phyloP scores from a whole-genome alignment of 352 stramenopile genomes.

The Globisporangium irregulare region DNA sequence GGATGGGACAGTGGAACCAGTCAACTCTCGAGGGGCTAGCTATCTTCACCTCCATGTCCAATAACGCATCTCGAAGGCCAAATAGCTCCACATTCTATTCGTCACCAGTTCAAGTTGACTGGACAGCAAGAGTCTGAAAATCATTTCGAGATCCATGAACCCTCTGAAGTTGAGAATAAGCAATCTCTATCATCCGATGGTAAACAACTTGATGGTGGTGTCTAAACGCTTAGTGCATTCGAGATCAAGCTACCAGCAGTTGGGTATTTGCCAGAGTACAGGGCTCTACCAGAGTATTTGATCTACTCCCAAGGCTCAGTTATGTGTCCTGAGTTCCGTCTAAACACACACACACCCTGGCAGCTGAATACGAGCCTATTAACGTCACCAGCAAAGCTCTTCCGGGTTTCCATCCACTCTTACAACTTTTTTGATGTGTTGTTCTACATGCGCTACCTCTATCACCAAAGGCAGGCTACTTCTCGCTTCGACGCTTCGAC shows the following conservation, averaged over 20 bases:
- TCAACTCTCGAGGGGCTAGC: too few relatives aligned
- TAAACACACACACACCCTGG: not conserved
- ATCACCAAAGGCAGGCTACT: constrained; percentile 12
- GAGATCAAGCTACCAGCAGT: not conserved
- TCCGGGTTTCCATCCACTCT: not conserved
- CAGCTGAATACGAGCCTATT: not conserved
- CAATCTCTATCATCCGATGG: not conserved
- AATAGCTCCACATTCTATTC: too few relatives aligned
- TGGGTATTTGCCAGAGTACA: not conserved
- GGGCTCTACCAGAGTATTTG: not conserved
- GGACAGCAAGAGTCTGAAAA: too few relatives aligned
- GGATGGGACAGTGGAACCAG: too few relatives aligned
- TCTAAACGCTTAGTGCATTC: not conserved
- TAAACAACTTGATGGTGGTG: not conserved
- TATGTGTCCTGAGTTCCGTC: not conserved
- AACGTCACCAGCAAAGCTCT: not conserved
- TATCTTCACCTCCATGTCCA: too few relatives aligned
- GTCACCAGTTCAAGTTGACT: too few relatives aligned
- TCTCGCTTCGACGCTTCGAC: constrained; percentile 56
- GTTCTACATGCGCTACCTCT: not conserved
- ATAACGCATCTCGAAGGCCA: too few relatives aligned
- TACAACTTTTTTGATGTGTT: not conserved
- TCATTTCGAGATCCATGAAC: not conserved
- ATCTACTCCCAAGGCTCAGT: not conserved
- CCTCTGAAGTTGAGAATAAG: not conserved